Base-by-base conservation (phyloP, 1,284 basidiomycete genomes). In the Xerocomus nothofagi region DNA sequence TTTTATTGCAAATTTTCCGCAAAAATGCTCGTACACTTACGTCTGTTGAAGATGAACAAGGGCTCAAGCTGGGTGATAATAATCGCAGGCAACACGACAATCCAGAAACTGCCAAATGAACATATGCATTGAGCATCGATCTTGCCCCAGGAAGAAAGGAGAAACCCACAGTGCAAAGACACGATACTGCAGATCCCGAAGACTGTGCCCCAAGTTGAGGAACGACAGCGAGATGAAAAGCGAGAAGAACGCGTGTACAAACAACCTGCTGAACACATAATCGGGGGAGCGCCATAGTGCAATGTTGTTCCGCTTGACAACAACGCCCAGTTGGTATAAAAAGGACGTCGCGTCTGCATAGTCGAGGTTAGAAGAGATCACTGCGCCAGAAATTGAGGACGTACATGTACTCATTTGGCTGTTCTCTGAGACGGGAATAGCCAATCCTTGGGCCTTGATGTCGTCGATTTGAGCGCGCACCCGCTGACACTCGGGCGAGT, bases 231-330 rank as follows among this genome's bases (percentile, higher is more conserved):
- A 87, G 48, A 93, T 79, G 65, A 88, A 83, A 4, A 96, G 73
- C 7, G 89, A 86, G 54, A 95, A 87, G 62, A 87, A 81, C 7
- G 77, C 74, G 56, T 87, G 85, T 6, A 87, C 80, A 69, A 93
- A 92, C 38, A 94, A 74, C 43, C 93, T 82, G 39, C 85, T 93
- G 74, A 88, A 91, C 49, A 83, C 80, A 63, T 92, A 93, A 56
- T 93, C 83, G 0, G 89, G 84, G 14, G 84, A 91, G 50, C 93
- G 77, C 88, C 89, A 95, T 27, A 93, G 76, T 3, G 90, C 84
- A 21, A 77, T 66, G 64, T 86, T 85, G 63, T 93, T 93, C 43
- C 94, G 78, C 30, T 73, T 56, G 14, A 88, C 77, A 44, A 96
- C 91, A 6, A 79, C 77, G 65, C 80, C 79, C 58, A 97, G 73